A percentile compares a stretch with the other conserved stretches of the same genome.
Evolutionary conservation across 73 alveolate genomes (phyloP).

Genomic region (Paramecium sonneborni): DNA sequence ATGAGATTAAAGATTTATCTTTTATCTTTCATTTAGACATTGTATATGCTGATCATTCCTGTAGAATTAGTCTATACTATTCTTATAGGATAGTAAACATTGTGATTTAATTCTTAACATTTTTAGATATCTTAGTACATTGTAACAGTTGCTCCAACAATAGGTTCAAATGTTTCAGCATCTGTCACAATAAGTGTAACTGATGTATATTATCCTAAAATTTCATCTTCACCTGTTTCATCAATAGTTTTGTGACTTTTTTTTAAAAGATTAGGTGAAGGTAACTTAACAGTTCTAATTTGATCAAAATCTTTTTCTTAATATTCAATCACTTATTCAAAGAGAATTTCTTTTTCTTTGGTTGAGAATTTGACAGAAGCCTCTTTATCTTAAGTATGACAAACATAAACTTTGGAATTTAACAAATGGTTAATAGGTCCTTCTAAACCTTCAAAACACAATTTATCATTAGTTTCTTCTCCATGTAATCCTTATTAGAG

Average conservation of each 20-base stretch:
- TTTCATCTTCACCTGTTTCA: not conserved
- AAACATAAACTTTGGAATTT: not conserved
- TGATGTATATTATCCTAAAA: not conserved
- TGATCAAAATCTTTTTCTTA: not conserved
- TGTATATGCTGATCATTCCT: not conserved
- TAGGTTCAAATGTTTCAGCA: constrained; percentile 21
- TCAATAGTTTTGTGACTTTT: not conserved
- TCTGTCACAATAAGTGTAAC: not conserved
- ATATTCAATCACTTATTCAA: not conserved
- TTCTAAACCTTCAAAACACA: constrained; percentile 2
- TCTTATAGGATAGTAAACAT: constrained; percentile 25
- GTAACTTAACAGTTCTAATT: not conserved
- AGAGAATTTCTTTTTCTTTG: not conserved
- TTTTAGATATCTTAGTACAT: not conserved
- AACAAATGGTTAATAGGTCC: not conserved
- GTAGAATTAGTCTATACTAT: not conserved
- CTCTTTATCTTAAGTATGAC: not conserved
- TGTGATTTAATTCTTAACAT: not conserved
- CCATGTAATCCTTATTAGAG: not conserved
- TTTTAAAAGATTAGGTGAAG: not conserved
- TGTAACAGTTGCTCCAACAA: not conserved
- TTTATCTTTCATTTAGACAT: constrained; percentile 1
- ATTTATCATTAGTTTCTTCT: not conserved
- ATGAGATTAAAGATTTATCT: not conserved
- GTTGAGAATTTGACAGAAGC: not conserved